Evolutionary conservation across 2,329 filamentous ascomycete genomes (phyloP), one percentile per base, ranked within the genome.

Genomic region (Microsporum audouinii): DNA sequence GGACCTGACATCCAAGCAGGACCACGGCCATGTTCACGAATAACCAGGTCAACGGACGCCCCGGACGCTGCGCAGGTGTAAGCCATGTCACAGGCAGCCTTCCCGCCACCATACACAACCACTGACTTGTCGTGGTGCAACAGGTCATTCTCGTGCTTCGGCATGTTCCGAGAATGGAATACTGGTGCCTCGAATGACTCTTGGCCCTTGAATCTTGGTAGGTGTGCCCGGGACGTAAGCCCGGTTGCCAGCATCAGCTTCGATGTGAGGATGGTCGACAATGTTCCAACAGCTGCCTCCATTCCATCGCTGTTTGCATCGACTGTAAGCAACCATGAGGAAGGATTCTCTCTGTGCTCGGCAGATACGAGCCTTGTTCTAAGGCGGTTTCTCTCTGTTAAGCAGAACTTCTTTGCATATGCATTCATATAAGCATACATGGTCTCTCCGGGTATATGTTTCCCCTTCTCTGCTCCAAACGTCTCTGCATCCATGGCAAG

Each of bases 181-280:
- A 86, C 69, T 0, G 79, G 78, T 0, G 76, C 76, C 0, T 67
- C 70, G 63, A 87, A 87, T 1, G 61, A 66, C 4, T 80, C 78
- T 17, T 77, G 73, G 0, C 80, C 81, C 0, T 73, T 67, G 53
- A 84, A 78, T 0, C 68, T 65, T 0, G 84, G 83, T 27, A 85
- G 71, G 58, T 79, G 79, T 0, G 85, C 78, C 55, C 79, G 73
- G 1, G 82, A 86, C 0, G 82, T 82, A 29, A 85, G 71, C 0
- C 85, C 85, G 1, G 82, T 84, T 1, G 84, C 82, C 4, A 88
- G 69, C 36, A 88, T 79, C 55, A 88, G 72, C 66, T 82, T 84
- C 23, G 65, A 68, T 0, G 72, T 68, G n/a, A 64, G 58, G 5
- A 77, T 65, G 10, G 57, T 55, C n/a, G 57, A 47, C 8, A 12